Evolutionary conservation across 2,329 filamentous ascomycete species (phyloP), one percentile per base, ranked within the genome.

Genomic region (Aspergillaceae sp.): DNA sequence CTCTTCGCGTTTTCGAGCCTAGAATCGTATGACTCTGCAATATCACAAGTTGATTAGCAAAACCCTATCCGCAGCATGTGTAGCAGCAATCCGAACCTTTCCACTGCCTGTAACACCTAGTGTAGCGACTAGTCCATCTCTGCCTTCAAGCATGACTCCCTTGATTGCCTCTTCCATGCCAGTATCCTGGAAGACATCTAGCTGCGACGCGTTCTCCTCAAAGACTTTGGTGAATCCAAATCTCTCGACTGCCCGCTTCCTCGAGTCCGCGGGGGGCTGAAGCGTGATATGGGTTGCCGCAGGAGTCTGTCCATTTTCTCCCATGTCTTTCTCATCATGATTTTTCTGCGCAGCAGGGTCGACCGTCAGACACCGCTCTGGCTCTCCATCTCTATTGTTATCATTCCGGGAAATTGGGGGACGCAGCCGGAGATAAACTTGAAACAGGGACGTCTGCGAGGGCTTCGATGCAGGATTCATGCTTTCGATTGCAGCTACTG

Each of bases 221-320:
- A 97, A 96, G 1, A 98, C 89, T 51, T 82, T 82, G 0, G 92
- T 98, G 62, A 98, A 98, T 1, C 84, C 87, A 63, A 97, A 98
- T 62, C 86, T 88, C 66, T 98, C 92, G 33, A 96, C 81, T 1
- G 90, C 89, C 40, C 90, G 81, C 56, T 91, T 87, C 47, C 91
- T 79, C 51, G 81, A 78, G 50, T 96, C 91, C 51, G 82, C 86
- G 2, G 88, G 86, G 0, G 90, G 89, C 56, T 87, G 86, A 10
- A 90, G 67, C 0, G 82, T 87, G 52, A 90, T 84, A 61, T 88
- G 83, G 1, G 81, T 86, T 0, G 84, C 75, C 27, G 67, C 61
- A 38, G 45, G 48, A 44, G 52, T 52, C n/a, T 54, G 52, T n/a
- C 63, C 64, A 48, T 70, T 61, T 35, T 59, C 64, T 38, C 60